Conservation (phyloP, 2,329 filamentous ascomycete genomes). For the Orbilia ellipsospora region DNA sequence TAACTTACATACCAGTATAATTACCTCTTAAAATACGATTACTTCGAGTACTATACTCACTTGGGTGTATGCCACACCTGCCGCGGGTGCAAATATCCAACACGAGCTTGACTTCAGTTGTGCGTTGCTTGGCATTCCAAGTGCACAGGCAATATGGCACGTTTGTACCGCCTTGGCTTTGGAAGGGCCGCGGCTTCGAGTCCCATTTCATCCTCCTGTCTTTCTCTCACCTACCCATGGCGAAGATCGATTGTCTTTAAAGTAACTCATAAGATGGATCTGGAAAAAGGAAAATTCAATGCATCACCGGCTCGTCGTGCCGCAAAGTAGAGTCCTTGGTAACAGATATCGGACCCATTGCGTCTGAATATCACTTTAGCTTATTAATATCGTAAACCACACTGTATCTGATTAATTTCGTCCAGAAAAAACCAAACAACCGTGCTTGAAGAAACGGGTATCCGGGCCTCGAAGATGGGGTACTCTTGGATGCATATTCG, state of each 20-base stretch:
- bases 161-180: background rate
- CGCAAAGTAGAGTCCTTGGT: constrained; percentile 12
- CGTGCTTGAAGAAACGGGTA: background rate
- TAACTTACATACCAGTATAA: too few species aligned
- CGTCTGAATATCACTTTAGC: too few species aligned
- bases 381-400: too few species aligned
- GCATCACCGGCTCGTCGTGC: constrained; percentile 38
- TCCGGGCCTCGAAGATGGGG: background rate
- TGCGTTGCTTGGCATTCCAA: constrained; percentile 45
- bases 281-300: background rate
- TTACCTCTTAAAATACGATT: too few species aligned
- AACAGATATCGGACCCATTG: too few species aligned
- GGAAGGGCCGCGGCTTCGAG: background rate
- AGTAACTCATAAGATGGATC: background rate
- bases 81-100: constrained; percentile 25
- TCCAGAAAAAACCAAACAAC: background rate
- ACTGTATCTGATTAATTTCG: too few species aligned
- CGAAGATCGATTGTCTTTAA: background rate
- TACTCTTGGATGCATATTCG: too few species aligned
- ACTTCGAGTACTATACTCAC: too few species aligned
- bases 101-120: constrained; percentile 19
- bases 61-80: too few species aligned
- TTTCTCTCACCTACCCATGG: background rate
- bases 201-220: background rate
- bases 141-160: background rate